These are phyloP conservation scores for Penicillium malachiteum DNA, from an alignment of 495 filamentous ascomycete genomes.

Conservation along the genomic window DNA sequence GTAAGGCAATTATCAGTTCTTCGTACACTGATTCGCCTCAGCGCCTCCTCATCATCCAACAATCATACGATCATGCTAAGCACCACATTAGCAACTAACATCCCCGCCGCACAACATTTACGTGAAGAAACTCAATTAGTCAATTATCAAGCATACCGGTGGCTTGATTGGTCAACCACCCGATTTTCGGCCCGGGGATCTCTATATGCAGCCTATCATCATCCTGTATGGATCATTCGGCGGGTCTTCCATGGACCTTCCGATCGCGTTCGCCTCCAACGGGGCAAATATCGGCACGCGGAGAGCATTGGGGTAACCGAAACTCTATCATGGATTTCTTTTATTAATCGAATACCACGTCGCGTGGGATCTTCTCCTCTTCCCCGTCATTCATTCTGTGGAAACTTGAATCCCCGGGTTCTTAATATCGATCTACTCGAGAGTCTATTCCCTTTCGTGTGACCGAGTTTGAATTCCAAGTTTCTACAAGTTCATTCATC, in stretches of 20 bases:
- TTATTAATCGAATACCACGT: slow-evolving; percentile 5
- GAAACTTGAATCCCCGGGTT: not conserved
- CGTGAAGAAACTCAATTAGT: slow-evolving; percentile 4
- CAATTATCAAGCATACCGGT: not conserved
- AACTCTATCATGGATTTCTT: not conserved
- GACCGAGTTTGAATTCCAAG: too few relatives aligned
- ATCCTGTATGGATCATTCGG: slow-evolving; percentile 6
- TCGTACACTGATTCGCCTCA: not conserved
- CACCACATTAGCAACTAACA: too few relatives aligned
- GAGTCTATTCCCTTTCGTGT: not conserved
- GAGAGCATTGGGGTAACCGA: slow-evolving; percentile 5
- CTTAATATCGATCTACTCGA: not conserved
- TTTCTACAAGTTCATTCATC: slow-evolving; percentile 4
- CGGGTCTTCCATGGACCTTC: slow-evolving; percentile 19
- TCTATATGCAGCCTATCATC: not conserved
- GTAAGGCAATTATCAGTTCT: too few relatives aligned
- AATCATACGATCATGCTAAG: not conserved
- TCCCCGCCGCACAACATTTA: not conserved
- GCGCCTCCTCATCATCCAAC: not conserved
- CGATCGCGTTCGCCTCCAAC: slow-evolving; percentile 7
- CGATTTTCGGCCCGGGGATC: slow-evolving; percentile 15
- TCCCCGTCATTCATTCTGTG: not conserved
- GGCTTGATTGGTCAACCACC: slow-evolving; percentile 9
- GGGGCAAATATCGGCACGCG: slow-evolving; percentile 7
- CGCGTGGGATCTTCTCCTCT: not conserved